Base-by-base conservation (phyloP, 257 asterid species). In the Gentiana dahurica region DNA sequence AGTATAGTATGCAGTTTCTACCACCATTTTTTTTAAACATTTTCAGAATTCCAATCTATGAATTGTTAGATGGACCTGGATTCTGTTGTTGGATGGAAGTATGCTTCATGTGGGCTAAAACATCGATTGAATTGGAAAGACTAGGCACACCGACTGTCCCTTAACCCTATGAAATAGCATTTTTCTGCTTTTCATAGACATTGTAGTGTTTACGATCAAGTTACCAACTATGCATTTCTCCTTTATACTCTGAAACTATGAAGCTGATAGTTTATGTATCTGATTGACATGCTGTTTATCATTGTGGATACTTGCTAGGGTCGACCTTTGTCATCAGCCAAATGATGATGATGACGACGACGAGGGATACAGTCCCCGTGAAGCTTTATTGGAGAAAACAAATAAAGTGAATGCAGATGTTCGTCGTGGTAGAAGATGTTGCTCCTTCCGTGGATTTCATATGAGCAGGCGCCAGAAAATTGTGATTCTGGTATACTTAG, bases 301-400 rank as follows among this genome's bases (percentile, higher is more conserved):
- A 53, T 7, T 54, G 37, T 34, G 53, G 56, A 71, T 73, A 58
- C 70, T 79, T 79, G 57, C 81, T 34, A 91, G 98, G 98, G 94
- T 91, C 59, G 98, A 91, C 75, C 95, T 91, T 59, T 87, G 96
- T 66, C 98, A 91, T 78, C 93, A 85, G 70, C 64, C 90, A 62
- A 78, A 73, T 53, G 97, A 83, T 12, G 83, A 75, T 15, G 97
- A 85, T 6, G 96, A 91, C 50, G 98, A 91, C 46, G 98, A 91
- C 53, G 96, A 85, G 3, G 92, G 64, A 49, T 75, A 66, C 65
- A 68, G 70, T 71, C 73, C 93, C 34, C 79, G 34, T 49, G 96
- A 80, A 70, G 74, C 81, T 13, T 74, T 91, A 69, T 72, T 91
- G 67, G 94, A 83, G 48, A 87, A 85, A 80, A 63, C 49, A 55